Percentiles rank a stretch among this genome's conserved stretches.
phyloP scores from a whole-genome alignment of 2,329 filamentous ascomycete species.

The Pseudomassariella vexata region DNA sequence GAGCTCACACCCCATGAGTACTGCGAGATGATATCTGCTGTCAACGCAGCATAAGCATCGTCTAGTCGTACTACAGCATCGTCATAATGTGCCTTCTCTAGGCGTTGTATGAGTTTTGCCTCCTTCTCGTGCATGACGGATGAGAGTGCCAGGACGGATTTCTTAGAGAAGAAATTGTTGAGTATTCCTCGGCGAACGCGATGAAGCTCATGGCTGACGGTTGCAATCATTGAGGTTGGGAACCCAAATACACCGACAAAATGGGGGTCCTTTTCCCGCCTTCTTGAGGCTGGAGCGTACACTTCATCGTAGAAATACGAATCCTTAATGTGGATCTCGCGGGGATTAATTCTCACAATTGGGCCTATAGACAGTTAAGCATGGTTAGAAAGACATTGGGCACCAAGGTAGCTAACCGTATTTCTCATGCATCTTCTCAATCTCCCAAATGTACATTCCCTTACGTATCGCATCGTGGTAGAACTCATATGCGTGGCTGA shows the following conservation, averaged over 20 bases:
- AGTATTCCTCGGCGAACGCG: slow-evolving; percentile 12
- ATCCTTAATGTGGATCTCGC: slow-evolving; percentile 25
- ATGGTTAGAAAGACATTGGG: neutral
- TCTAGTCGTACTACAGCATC: no score
- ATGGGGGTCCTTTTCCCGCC: slow-evolving; percentile 10
- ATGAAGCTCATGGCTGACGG: slow-evolving; percentile 7
- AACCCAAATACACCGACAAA: slow-evolving; percentile 2
- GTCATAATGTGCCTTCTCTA: no score
- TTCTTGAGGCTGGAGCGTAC: slow-evolving; percentile 10
- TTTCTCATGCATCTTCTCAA: slow-evolving; percentile 14
- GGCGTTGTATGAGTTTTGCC: no score
- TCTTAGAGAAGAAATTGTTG: slow-evolving; percentile 19
- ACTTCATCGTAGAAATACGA: slow-evolving; percentile 20
- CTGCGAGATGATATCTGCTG: slow-evolving; percentile 3
- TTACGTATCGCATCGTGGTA: slow-evolving; percentile 15
- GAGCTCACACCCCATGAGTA: slow-evolving; percentile 1
- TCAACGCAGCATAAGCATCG: slow-evolving; percentile 1
- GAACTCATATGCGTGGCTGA: slow-evolving; percentile 16
- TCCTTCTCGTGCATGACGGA: slow-evolving; percentile 11
- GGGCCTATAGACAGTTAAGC: slow-evolving; percentile 13
- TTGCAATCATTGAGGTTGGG: slow-evolving; percentile 1
- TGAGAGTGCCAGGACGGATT: slow-evolving; percentile 10
- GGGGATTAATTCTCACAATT: slow-evolving; percentile 26
- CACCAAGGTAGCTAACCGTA: slow-evolving; percentile 13
- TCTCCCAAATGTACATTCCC: slow-evolving; percentile 15